Conservation (phyloP, 140 eudicot species). For the Erigeron philadelphicus region DNA sequence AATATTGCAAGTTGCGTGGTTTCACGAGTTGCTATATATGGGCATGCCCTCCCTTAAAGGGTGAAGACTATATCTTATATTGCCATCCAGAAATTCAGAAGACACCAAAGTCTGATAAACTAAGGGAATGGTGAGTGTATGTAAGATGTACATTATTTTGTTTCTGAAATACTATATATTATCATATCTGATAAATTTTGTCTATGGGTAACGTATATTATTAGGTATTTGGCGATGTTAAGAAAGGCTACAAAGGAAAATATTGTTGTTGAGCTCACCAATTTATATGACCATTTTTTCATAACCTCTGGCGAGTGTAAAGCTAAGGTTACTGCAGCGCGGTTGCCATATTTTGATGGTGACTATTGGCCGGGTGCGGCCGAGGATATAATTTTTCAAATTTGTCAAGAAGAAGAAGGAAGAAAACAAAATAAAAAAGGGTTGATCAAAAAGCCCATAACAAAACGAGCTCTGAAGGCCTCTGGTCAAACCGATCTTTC, state of each 20-base stretch:
- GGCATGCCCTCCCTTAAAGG: slow-evolving; percentile 99
- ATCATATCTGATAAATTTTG: slow-evolving; percentile 6
- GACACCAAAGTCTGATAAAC: slow-evolving; percentile 94
- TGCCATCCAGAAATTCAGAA: slow-evolving; percentile 98
- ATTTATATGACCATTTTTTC: slow-evolving; percentile 80
- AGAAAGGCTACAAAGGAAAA: slow-evolving; percentile 77
- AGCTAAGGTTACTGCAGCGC: slow-evolving; percentile 91
- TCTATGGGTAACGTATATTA: slow-evolving; percentile 6
- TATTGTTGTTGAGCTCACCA: slow-evolving; percentile 76
- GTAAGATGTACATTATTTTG: slow-evolving; percentile 4
- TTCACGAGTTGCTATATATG: slow-evolving; percentile 96
- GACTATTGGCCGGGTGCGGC: slow-evolving; percentile 99
- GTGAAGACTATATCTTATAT: slow-evolving; percentile 93
- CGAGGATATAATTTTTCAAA: slow-evolving; percentile 76
- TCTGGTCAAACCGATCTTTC: slow-evolving; percentile 85
- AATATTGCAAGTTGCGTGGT: slow-evolving; percentile 81
- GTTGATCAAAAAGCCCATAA: slow-evolving; percentile 48
- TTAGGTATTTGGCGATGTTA: slow-evolving; percentile 88
- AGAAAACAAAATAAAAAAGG: slow-evolving; percentile 73
- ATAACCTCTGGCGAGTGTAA: slow-evolving; percentile 73
- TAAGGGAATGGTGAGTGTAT: slow-evolving; percentile 77
- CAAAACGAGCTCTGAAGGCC: slow-evolving; percentile 79
- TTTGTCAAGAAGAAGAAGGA: slow-evolving; percentile 80
- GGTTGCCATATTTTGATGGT: slow-evolving; percentile 93
- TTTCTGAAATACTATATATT: background rate